Evolutionary conservation across 352 stramenopile genomes (phyloP).

Genomic region (Phytopythium montanum): DNA sequence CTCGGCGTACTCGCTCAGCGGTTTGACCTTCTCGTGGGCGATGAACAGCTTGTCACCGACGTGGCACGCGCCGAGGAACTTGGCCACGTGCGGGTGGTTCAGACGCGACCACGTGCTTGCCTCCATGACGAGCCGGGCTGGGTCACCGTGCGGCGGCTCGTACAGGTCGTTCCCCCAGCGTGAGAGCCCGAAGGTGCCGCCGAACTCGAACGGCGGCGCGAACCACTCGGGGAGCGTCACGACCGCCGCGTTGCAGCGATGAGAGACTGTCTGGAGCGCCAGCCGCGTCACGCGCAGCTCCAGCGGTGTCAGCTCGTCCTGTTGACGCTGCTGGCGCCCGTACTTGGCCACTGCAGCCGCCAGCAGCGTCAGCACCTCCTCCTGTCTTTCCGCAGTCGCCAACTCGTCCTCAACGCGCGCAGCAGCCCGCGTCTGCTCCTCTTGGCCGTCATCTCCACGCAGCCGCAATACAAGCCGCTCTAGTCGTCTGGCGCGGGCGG

Average conservation of each 20-base stretch:
- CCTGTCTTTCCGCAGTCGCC: not conserved
- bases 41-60: constrained; percentile 3
- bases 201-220: constrained; percentile 1
- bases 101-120: not conserved
- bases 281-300: not conserved
- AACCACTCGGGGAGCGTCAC: constrained; percentile 3
- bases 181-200: constrained; percentile 2
- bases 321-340: not conserved
- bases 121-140: not conserved
- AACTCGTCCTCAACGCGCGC: not conserved
- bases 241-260: not conserved
- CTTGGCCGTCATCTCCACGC: not conserved
- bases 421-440: not conserved
- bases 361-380: constrained; percentile 4
- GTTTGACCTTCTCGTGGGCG: constrained; percentile 3
- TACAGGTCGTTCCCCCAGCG: constrained; percentile 7
- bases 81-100: constrained; percentile 7
- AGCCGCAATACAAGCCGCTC: not conserved
- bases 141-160: not conserved
- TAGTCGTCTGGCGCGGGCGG: not conserved
- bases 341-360: not conserved
- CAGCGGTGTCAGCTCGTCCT: not conserved
- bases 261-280: not conserved
- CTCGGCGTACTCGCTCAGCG: not conserved
- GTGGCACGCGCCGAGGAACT: constrained; percentile 10